Evolutionary conservation across 31 red algal species (phyloP), one percentile per base, ranked within the genome.

Genomic region (Odonthalia washingtoniensis): DNA sequence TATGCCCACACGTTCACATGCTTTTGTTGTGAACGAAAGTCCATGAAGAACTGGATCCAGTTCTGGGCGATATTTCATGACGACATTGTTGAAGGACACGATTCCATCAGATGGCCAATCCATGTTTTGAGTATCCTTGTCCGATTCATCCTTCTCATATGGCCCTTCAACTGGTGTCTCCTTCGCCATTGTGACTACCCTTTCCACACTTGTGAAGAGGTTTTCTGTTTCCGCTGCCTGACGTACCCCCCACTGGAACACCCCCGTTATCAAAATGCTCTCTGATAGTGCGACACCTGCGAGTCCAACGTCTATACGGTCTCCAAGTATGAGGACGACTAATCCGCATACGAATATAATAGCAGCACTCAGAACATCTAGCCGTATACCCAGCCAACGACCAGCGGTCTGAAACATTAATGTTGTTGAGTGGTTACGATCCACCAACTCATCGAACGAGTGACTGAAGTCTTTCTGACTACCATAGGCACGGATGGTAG

Each of bases 321-420:
- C 42, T 43, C 85, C 78, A 0, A 77, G 30, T 18, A 78, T 64
- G 1, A 96, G 31, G 52, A 87, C 94, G 21, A 83, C 77, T 43
- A 90, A 62, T 34, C 78, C 79, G 46, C 66, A 82, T 64, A 2
- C n/a, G n/a, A n/a, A n/a, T n/a, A n/a, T n/a, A n/a, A n/a, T n/a
- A n/a, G n/a, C n/a, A n/a, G n/a, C n/a, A 82, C 38, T 74, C 38
- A 92, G 53, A 17, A 81, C 36, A 64, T 98, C 91, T 45, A 98
- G 88, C 12, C 93, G 93, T 31, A 95, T 66, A 35, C 82, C 85
- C 5, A 98, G 77, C 96, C 96, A 98, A 36, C 91, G 85, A 43
- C 89, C 86, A n/a, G 75, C 73, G 40, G 37, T 74, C 44, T 57
- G 72, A 32, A 93, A 87, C 73, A 84, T 90, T 53, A 84, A 89